phyloP scores from a whole-genome alignment of 768 basidiomycete species.

The Suillus hirtellus region DNA sequence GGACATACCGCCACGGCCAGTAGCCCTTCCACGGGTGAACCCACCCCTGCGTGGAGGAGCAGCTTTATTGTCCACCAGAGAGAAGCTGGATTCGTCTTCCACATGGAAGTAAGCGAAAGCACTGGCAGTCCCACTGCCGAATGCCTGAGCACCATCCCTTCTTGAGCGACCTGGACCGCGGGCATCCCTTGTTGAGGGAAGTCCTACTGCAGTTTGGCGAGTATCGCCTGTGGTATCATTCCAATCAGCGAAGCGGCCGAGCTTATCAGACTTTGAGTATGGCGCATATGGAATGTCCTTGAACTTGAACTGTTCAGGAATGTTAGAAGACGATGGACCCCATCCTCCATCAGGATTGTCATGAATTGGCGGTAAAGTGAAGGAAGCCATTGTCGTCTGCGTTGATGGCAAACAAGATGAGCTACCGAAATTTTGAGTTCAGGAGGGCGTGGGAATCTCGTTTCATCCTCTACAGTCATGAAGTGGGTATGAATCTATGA shows the following conservation, averaged over 20 bases:
- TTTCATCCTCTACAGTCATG: constrained; percentile 44
- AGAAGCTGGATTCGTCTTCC: constrained; percentile 97
- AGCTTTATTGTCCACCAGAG: constrained; percentile 88
- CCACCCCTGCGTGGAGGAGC: constrained; percentile 69
- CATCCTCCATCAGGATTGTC: constrained; percentile 94
- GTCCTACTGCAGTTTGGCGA: constrained; percentile 55
- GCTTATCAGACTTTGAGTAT: constrained; percentile 98
- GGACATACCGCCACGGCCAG: constrained; percentile 36
- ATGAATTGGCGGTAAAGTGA: constrained; percentile 83
- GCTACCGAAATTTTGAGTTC: constrained; percentile 19
- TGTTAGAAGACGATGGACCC: constrained; percentile 81
- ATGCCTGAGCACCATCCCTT: constrained; percentile 79
- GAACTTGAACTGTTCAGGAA: constrained; percentile 94
- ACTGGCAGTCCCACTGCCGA: constrained; percentile 86
- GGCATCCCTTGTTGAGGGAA: constrained; percentile 44
- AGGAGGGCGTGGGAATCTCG: constrained; percentile 13
- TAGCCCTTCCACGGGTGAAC: constrained; percentile 53
- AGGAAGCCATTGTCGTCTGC: constrained; percentile 61
- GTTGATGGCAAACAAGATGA: constrained; percentile 17
- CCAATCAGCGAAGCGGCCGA: constrained; percentile 98
- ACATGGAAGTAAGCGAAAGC: constrained; percentile 98
- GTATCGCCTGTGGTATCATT: constrained; percentile 72
- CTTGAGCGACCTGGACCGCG: constrained; percentile 61
- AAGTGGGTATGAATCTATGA: constrained; percentile 52
- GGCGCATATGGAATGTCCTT: constrained; percentile 99